These are phyloP conservation scores for Fusarium sp. DNA, from an alignment of 2,329 filamentous ascomycete genomes.

Conservation along the genomic window DNA sequence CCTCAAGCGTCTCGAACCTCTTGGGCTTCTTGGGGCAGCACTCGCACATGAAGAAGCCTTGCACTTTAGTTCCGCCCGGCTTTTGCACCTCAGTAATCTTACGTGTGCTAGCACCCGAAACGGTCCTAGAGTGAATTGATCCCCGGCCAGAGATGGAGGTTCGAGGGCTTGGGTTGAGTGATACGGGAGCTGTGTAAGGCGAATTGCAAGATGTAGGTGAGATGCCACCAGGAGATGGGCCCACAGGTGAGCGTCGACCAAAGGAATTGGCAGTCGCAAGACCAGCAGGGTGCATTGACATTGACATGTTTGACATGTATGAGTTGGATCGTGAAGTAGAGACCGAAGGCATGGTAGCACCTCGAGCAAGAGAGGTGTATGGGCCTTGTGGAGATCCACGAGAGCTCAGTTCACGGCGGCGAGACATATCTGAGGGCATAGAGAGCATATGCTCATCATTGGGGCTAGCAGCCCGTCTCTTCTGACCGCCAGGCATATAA, in stretches of 20 bases:
- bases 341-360: slow-evolving; percentile 58
- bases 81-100: slow-evolving; percentile 66
- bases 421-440: slow-evolving; percentile 58
- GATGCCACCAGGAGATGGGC: slow-evolving; percentile 61
- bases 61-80: slow-evolving; percentile 61
- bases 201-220: slow-evolving; percentile 65
- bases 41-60: slow-evolving; percentile 55
- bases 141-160: slow-evolving; percentile 58
- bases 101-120: slow-evolving; percentile 64
- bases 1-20: slow-evolving; percentile 39
- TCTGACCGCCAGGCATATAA: slow-evolving; percentile 59
- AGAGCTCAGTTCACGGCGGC: slow-evolving; percentile 62
- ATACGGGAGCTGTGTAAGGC: slow-evolving; percentile 62
- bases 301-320: slow-evolving; percentile 60
- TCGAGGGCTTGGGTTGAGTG: slow-evolving; percentile 63
- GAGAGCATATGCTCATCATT: slow-evolving; percentile 60
- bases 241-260: slow-evolving; percentile 61
- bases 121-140: slow-evolving; percentile 58
- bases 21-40: slow-evolving; percentile 42
- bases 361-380: slow-evolving; percentile 60
- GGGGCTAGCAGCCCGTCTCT: slow-evolving; percentile 68
- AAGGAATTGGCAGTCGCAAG: slow-evolving; percentile 60
- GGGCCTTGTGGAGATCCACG: slow-evolving; percentile 67
- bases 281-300: slow-evolving; percentile 54
- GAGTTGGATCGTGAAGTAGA: slow-evolving; percentile 60